These are phyloP conservation scores for Copromyces sp. DNA, from an alignment of 495 filamentous ascomycete genomes.

Conservation along the genomic window DNA sequence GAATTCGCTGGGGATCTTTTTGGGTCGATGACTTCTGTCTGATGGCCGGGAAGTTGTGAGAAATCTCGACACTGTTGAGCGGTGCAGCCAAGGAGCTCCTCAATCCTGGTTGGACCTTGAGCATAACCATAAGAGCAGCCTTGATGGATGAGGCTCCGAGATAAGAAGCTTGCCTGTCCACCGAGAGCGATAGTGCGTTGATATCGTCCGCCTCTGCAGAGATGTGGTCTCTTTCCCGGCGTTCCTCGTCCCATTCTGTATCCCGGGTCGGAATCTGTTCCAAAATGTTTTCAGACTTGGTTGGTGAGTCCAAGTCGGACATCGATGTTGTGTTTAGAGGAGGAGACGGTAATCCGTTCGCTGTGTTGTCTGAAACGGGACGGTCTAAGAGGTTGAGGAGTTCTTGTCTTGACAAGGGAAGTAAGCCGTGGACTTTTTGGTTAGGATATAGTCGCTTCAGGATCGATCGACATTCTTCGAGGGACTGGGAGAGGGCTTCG, in stretches of 20 bases:
- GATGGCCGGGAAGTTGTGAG: constrained; percentile 38
- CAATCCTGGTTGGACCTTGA: constrained; percentile 59
- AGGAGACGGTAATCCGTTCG: constrained; percentile 33
- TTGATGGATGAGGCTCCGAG: constrained; percentile 76
- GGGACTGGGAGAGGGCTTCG: constrained; percentile 45
- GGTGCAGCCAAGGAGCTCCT: constrained; percentile 46
- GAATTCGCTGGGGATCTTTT: constrained; percentile 44
- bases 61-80: constrained; percentile 36
- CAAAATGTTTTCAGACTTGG: constrained; percentile 37
- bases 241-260: constrained; percentile 49
- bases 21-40: constrained; percentile 32
- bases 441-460: constrained; percentile 45
- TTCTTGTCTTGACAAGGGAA: constrained; percentile 41
- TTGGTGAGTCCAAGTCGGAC: constrained; percentile 34
- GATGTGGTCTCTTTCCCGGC: constrained; percentile 45
- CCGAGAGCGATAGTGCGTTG: constrained; percentile 65
- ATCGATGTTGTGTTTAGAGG: constrained; percentile 33
- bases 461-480: constrained; percentile 48
- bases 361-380: constrained; percentile 27
- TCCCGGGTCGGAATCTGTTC: constrained; percentile 46
- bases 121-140: constrained; percentile 70
- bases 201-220: constrained; percentile 71
- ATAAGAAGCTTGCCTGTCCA: constrained; percentile 63
- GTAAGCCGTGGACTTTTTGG: constrained; percentile 40
- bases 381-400: constrained; percentile 41